Percentiles rank a stretch among this genome's conserved stretches.
Evolutionary conservation across 345 rosid species (phyloP).

Genomic region (Eucalyptus lansdowneana): DNA sequence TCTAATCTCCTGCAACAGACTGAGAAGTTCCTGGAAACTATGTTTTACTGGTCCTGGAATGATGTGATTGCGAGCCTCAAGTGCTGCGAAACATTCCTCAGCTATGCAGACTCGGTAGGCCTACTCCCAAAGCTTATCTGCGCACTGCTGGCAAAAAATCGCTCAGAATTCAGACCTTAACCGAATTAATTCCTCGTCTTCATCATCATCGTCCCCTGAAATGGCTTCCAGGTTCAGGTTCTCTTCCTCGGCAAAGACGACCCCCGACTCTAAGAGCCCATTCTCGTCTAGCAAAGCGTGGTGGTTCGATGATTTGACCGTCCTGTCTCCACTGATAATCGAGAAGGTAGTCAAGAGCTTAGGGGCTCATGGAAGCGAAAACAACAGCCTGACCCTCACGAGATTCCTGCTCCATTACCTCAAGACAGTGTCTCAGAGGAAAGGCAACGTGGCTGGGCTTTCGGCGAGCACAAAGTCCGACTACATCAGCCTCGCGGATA

Average conservation of each 20-base stretch:
- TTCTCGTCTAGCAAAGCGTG: slow-evolving; percentile 32
- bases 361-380: slow-evolving; percentile 32
- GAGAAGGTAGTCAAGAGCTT: slow-evolving; percentile 32
- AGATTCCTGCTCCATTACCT: slow-evolving; percentile 68
- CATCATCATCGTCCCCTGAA: slow-evolving; percentile 46
- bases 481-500: slow-evolving; percentile 33
- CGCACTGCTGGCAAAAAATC: slow-evolving; percentile 41
- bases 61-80: slow-evolving; percentile 40
- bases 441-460: background rate
- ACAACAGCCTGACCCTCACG: slow-evolving; percentile 47
- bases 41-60: slow-evolving; percentile 55
- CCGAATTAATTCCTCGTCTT: slow-evolving; percentile 17
- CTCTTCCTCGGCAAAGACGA: slow-evolving; percentile 22
- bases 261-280: slow-evolving; percentile 11
- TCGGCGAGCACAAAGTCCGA: slow-evolving; percentile 2
- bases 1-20: slow-evolving; percentile 50
- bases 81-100: slow-evolving; percentile 42
- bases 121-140: slow-evolving; percentile 38
- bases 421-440: slow-evolving; percentile 18
- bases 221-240: slow-evolving; percentile 23
- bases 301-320: slow-evolving; percentile 67
- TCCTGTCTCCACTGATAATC: slow-evolving; percentile 32
- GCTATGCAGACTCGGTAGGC: slow-evolving; percentile 42
- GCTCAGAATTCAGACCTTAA: slow-evolving; percentile 39
- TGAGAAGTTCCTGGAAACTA: slow-evolving; percentile 39